Evolutionary conservation across 2,329 filamentous ascomycete genomes (phyloP), one percentile per base, ranked within the genome.

Genomic region (Conoideocrella luteorostrata): DNA sequence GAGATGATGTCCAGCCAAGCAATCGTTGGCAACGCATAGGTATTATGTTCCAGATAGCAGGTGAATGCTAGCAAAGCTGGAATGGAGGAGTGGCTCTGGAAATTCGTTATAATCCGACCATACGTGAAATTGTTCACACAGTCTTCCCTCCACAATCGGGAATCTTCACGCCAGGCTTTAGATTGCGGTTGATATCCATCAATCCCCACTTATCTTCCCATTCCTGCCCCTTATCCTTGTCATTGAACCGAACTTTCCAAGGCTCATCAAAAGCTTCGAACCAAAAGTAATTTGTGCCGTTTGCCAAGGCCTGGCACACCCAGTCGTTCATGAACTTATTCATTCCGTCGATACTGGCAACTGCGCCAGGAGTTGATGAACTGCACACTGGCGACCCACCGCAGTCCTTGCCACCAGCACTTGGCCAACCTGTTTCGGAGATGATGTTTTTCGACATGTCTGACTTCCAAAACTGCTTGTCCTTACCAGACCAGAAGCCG

Each of bases 191-290:
- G 4, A 88, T 77, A 55, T 94, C 88, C 80, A 97, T 82, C 12
- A 97, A 68, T 9, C 93, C 91, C 91, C 91, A 96, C 62, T 95
- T 86, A 61, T 95, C 88, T 69, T 97, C 91, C 90, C 90, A 96
- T 41, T 86, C 74, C n/a, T n/a, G n/a, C n/a, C n/a, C n/a, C 68
- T 91, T 72, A 32, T 73, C 69, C 45, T 65, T 65, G 5, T 70
- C 71, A 62, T 96, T 84, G 67, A 82, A 95, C 15, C 64, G 58
- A 44, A 84, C 71, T 69, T 97, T 96, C 91, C 91, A 97, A 3
- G 89, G 89, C 72, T 97, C 91, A 60, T 97, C 91, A 61, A 96
- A 97, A 9, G 89, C 88, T 60, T 90, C 87, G 62, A 97, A 96
- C 91, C 91, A 97, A 60, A 96, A 96, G 63, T 95, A 97, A 52